Base-by-base conservation (phyloP, 2,329 filamentous ascomycete genomes). In the Colletotrichum sp. region DNA sequence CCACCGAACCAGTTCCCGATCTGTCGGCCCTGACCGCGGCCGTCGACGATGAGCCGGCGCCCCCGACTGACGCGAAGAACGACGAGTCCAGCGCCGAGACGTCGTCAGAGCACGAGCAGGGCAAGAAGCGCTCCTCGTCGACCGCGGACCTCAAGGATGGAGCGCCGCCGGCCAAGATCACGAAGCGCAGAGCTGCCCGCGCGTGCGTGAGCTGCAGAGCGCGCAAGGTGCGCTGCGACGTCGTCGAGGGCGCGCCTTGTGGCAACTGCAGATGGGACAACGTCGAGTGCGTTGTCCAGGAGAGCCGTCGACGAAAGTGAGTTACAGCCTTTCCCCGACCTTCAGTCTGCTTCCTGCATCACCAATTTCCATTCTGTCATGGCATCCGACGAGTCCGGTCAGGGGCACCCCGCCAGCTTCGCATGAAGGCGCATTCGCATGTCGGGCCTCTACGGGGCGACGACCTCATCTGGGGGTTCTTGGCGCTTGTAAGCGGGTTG, bases 201-300 rank as follows among this genome's bases (percentile, higher is more conserved):
- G 96, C 96, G 22, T 98, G 96, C 84, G 95, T 95, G 77, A 95
- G 94, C 80, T 98, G 96, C 85, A 91, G 96, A 80, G 93, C 94
- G 73, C 93, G 96, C 82, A 98, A 98, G 84, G 96, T 98, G 57
- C 92, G 96, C 73, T 98, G 96, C 87, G 96, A 98, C 87, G 96
- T 98, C 72, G 95, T 97, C 75, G 95, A 98, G 84, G 94, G 94
- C 65, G 93, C 93, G 59, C 95, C 95, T 2, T 98, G 95, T 84
- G 96, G 94, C 72, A 98, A 98, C 85, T 98, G 95, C 86, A 90
- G 94, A 78, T 91, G 94, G 87, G 94, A 95, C 84, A 93, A 94
- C 82, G 93, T 95, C 74, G 93, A 95, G 83, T 96, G 94, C 85
- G 88, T 93, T 71, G 92, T 95, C 28, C 93, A 93, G 78, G 93